These are phyloP conservation scores for Aeschynomene evenia DNA, from an alignment of 306 rosid species.

Conservation along the genomic window DNA sequence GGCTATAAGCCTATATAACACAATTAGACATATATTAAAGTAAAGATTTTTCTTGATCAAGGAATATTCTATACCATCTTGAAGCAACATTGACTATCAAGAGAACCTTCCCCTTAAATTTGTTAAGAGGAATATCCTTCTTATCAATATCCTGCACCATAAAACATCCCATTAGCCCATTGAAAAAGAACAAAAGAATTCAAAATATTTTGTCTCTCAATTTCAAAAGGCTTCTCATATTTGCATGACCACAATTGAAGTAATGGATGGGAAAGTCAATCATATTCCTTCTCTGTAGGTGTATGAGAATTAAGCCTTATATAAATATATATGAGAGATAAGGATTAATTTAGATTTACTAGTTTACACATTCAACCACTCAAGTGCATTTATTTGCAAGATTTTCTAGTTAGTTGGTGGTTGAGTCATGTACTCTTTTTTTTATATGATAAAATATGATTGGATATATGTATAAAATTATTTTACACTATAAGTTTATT, in stretches of 20 bases:
- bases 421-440: too few relatives aligned
- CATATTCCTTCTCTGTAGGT: too few relatives aligned
- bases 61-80: slow-evolving; percentile 65
- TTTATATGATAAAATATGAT: too few relatives aligned
- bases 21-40: background rate
- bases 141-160: slow-evolving; percentile 81
- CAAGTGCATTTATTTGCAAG: too few relatives aligned
- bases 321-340: background rate
- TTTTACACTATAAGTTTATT: too few relatives aligned
- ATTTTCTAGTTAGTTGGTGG: too few relatives aligned
- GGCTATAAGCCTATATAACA: slow-evolving; percentile 12
- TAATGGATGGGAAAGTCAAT: too few relatives aligned
- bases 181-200: background rate
- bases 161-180: background rate
- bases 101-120: slow-evolving; percentile 88
- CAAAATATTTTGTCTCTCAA: background rate
- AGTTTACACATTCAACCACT: too few relatives aligned
- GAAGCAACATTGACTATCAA: slow-evolving; percentile 98
- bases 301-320: background rate
- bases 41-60: background rate
- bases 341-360: too few relatives aligned
- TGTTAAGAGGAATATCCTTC: slow-evolving; percentile 77
- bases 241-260: too few relatives aligned
- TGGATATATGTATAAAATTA: too few relatives aligned
- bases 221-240: background rate